phyloP scores from a whole-genome alignment of 106 monocot genomes.

The Iris macrosiphon region DNA sequence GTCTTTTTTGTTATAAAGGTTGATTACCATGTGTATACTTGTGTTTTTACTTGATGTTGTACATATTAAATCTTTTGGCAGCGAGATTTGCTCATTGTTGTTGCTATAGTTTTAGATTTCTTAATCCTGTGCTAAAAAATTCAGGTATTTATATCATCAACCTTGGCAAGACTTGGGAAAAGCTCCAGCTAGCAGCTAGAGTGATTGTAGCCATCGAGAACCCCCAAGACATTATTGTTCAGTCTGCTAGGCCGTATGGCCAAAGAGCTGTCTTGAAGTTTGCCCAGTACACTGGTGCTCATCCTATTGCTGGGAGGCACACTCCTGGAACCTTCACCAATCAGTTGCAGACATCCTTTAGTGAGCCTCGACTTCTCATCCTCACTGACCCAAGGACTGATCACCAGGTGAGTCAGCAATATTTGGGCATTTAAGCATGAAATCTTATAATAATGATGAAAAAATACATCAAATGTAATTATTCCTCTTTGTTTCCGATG shows the following conservation, averaged over 20 bases:
- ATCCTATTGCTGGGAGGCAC: slow-evolving; percentile 51
- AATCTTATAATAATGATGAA: too few relatives aligned
- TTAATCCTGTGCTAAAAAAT: too few relatives aligned
- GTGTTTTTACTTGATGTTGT: too few relatives aligned
- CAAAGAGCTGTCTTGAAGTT: slow-evolving; percentile 53
- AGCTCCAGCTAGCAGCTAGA: slow-evolving; percentile 47
- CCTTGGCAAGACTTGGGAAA: slow-evolving; percentile 55
- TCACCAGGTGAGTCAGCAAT: slow-evolving; percentile 30
- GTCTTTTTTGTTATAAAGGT: too few relatives aligned
- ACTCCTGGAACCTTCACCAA: slow-evolving; percentile 23
- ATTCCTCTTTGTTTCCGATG: background rate
- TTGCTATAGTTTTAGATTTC: too few relatives aligned
- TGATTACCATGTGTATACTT: too few relatives aligned
- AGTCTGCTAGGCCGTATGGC: slow-evolving; percentile 53
- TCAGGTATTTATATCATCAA: slow-evolving; percentile 58
- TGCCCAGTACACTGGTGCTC: slow-evolving; percentile 61
- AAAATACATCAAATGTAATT: background rate
- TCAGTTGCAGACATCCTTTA: slow-evolving; percentile 19
- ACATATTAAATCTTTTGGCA: too few relatives aligned
- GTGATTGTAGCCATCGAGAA: slow-evolving; percentile 58
- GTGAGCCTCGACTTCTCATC: slow-evolving; percentile 18
- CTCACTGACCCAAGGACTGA: slow-evolving; percentile 52
- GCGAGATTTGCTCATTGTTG: too few relatives aligned
- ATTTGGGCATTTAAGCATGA: background rate
- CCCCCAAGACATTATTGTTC: slow-evolving; percentile 50